phyloP scores from a whole-genome alignment of 1,139 yeast genomes.

The Taphrina communis region DNA sequence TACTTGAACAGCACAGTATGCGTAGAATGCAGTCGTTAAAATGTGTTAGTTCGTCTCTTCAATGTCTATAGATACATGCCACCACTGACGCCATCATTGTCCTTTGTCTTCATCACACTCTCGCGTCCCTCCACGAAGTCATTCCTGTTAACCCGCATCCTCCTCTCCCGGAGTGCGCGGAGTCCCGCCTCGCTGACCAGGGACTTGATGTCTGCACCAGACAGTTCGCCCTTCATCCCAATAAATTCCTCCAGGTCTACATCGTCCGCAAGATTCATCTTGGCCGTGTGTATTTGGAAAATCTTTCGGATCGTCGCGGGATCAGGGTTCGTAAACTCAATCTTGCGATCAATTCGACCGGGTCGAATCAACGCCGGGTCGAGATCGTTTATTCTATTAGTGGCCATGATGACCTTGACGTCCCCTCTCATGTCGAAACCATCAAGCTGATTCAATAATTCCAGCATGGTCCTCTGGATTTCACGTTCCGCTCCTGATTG shows the following conservation, averaged over 20 bases:
- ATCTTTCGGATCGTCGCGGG: constrained; percentile 91
- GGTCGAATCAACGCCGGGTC: constrained; percentile 99
- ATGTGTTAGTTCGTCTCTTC: not conserved
- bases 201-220: constrained; percentile 98
- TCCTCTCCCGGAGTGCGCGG: constrained; percentile 92
- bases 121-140: constrained; percentile 96
- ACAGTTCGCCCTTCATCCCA: constrained; percentile 88
- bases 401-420: constrained; percentile 98
- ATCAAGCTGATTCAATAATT: constrained; percentile 91
- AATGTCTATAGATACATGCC: constrained; percentile 65
- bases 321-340: constrained; percentile 94
- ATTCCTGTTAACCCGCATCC: constrained; percentile 96
- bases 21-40: not conserved
- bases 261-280: constrained; percentile 87
- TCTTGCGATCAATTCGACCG: constrained; percentile 97
- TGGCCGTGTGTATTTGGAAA: constrained; percentile 88
- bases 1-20: not conserved
- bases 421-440: constrained; percentile 99
- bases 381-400: constrained; percentile 90
- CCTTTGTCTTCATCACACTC: constrained; percentile 95
- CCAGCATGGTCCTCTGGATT: constrained; percentile 98
- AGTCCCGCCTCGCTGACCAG: constrained; percentile 98
- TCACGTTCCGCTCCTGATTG: constrained; percentile 97
- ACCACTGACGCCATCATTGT: constrained; percentile 96
- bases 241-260: constrained; percentile 90